Evolutionary conservation across 139 green algal genomes (phyloP), one percentile per base, ranked within the genome.

Genomic region (Tetradesmus lagerheimii): DNA sequence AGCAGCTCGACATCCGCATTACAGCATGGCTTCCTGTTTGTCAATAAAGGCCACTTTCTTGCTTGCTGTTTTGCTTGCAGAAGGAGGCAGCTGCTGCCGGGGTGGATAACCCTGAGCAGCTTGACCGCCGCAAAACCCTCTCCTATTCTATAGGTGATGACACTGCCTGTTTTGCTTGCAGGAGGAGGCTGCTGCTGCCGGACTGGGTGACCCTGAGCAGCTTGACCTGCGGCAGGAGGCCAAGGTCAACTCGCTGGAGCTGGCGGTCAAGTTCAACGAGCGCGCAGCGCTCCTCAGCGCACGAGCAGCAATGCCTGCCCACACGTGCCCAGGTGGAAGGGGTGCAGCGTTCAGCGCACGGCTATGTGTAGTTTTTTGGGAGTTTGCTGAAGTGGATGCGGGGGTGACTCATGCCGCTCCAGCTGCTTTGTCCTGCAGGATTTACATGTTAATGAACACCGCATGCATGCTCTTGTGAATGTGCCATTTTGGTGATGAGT

Each of bases 321-420:
- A 97, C 89, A 64, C 89, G 34, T 94, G 96, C 76, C 93, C 95
- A 50, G 80, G 80, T 41, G 23, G 14, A 16, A 6, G 1, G n/a
- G 57, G 20, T 71, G 57, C 23, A 31, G 47, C 12, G 47, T 62
- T 62, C 43, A 50, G 8, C 8, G 43, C 43, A 14, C 8, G 43
- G 43, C 43, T 14, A 8, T 50, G 8, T 50, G 43, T 50, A 50
- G 43, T 50, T 4, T 4, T 50, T 4, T 8, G 43, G 43, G 43
- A 8, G 43, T 71, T 29, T 71, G 57, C 23, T 71, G 23, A n/a
- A n/a, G 66, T 66, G 23, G 62, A 84, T 71, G 66, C 78, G 27
- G 80, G 82, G 16, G 66, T 47, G 0, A 84, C 87, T 20, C 87
- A 87, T 20, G 62, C 39, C 87, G 85, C 74, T 43, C 83, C 0